These are phyloP conservation scores for Aphanomyces invadans DNA, from an alignment of 352 stramenopile genomes.

Conservation along the genomic window DNA sequence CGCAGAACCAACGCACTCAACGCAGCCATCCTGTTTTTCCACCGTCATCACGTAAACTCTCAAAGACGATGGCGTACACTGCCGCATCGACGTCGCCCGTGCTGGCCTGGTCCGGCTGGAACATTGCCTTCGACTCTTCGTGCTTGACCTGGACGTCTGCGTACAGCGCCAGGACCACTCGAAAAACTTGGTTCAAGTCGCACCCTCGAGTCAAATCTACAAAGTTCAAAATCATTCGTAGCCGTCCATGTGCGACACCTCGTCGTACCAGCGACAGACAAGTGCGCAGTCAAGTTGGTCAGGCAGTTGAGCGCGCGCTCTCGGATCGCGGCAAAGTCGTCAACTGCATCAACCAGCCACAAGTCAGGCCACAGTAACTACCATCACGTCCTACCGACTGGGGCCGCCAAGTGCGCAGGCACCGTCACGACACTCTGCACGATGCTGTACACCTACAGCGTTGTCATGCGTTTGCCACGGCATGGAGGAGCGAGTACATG, in stretches of 20 bases:
- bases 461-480: neutral
- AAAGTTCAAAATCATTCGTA: slow-evolving; percentile 20
- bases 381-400: too few species aligned
- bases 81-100: slow-evolving; percentile 21
- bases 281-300: slow-evolving; percentile 72
- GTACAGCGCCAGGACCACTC: slow-evolving; percentile 70
- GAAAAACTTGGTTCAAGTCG: slow-evolving; percentile 63
- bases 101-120: slow-evolving; percentile 35
- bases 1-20: slow-evolving; percentile 68
- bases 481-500: slow-evolving; percentile 8
- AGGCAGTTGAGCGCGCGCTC: slow-evolving; percentile 72
- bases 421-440: slow-evolving; percentile 71
- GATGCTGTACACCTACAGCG: slow-evolving; percentile 31
- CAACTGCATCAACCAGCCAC: slow-evolving; percentile 29
- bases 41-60: too few species aligned
- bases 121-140: slow-evolving; percentile 27
- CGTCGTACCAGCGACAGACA: slow-evolving; percentile 13
- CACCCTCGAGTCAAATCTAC: slow-evolving; percentile 29
- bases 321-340: slow-evolving; percentile 74
- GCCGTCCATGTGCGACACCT: too few species aligned
- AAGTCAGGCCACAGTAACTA: too few species aligned
- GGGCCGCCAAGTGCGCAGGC: slow-evolving; percentile 39
- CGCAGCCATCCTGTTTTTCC: slow-evolving; percentile 48
- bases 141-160: slow-evolving; percentile 38
- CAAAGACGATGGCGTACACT: neutral